Base-by-base conservation (phyloP, 352 stramenopile species). In the Aphanomyces invadans region DNA sequence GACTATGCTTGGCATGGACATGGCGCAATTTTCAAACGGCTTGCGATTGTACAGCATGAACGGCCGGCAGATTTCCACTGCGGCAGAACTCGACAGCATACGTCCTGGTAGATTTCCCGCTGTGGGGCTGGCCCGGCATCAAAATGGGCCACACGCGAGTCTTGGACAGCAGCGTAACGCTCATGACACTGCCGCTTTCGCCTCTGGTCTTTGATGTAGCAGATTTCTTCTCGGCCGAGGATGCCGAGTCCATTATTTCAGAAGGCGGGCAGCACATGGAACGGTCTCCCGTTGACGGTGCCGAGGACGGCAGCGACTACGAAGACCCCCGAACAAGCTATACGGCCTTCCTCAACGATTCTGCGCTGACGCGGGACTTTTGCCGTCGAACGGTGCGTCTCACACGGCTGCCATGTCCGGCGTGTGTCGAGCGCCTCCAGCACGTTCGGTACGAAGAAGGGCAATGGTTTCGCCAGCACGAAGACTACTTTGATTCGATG, bases 401-500 rank as follows among this genome's bases (percentile, higher is more conserved):
- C 15, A 55, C 79, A 45, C 74, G 82, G 0, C 48, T 89, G 48
- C 79, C 82, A 21, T 79, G 76, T 10, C 69, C 74, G 29, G 62
- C 73, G 32, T 86, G 78, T 60, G 69, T 68, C 7, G 82, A 89
- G 71, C 74, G 74, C 10, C 39, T 90, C 64, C 81, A 90, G 42
- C 79, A 88, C 25, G 81, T 90, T 62, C 75, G 80, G 4, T 90
- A 90, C 61, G 70, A 88, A 65, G 75, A 70, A 0, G 82, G 78
- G 2, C 80, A 89, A 67, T 87, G 88, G 57, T 90, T 87, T 61
- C 81, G 81, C 38, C 79, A 87, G 62, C 81, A 89, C 61, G 73
- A 88, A 56, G 81, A 90, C 62, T 88, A 88, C 64, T 90, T 88
- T 65, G 72, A 87, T 36, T 86, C 76, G 28, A 88, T 87, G 69